Conservation (phyloP, 805 yeast species). For the Isabelozyma gotoi region DNA sequence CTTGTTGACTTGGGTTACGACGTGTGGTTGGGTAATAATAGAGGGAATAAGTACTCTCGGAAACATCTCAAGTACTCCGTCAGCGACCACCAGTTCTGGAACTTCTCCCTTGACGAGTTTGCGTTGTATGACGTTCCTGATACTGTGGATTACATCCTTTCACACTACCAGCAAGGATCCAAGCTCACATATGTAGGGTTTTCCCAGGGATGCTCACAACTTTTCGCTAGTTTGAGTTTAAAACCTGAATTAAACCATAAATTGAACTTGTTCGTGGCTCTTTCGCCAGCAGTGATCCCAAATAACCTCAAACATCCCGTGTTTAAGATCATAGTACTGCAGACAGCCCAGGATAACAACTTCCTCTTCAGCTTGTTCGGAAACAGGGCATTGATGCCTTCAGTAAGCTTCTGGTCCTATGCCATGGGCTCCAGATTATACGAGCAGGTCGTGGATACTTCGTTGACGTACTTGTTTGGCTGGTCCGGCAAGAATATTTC, state of each 20-base stretch:
- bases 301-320: slow-evolving; percentile 21
- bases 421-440: slow-evolving; percentile 20
- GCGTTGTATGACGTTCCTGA: slow-evolving; percentile 31
- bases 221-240: slow-evolving; percentile 30
- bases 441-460: slow-evolving; percentile 21
- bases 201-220: slow-evolving; percentile 31
- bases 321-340: slow-evolving; percentile 21
- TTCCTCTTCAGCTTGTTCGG: slow-evolving; percentile 27
- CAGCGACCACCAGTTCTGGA: slow-evolving; percentile 25
- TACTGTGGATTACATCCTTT: slow-evolving; percentile 19
- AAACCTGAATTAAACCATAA: slow-evolving; percentile 19
- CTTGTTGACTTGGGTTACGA: slow-evolving; percentile 22
- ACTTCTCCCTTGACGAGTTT: slow-evolving; percentile 31
- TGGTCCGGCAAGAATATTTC: slow-evolving; percentile 25
- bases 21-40: slow-evolving; percentile 25
- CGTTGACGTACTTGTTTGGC: slow-evolving; percentile 23
- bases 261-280: slow-evolving; percentile 23
- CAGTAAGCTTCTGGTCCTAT: slow-evolving; percentile 28
- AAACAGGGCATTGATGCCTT: slow-evolving; percentile 25
- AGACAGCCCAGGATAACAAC: slow-evolving; percentile 22
- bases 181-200: slow-evolving; percentile 28
- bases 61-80: slow-evolving; percentile 26
- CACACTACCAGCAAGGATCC: slow-evolving; percentile 13
- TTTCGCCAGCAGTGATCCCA: slow-evolving; percentile 31
- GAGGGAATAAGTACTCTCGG: slow-evolving; percentile 30